A percentile compares a stretch with the other conserved stretches of the same genome.
phyloP scores from a whole-genome alignment of 768 basidiomycete genomes.

The Suillus occidentalis region DNA sequence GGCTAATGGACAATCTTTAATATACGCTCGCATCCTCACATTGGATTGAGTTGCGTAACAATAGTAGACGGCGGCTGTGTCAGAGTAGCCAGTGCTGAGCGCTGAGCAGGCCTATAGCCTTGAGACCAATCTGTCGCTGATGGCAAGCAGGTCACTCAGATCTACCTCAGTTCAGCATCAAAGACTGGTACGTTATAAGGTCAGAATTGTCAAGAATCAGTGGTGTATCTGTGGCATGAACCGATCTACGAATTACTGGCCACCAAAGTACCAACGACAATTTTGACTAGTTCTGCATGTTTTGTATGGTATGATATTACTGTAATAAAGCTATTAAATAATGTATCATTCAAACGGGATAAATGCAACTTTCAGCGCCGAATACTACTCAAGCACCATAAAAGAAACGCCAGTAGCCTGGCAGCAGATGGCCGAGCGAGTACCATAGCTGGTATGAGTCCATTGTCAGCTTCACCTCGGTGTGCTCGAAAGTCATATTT shows the following conservation, averaged over 20 bases:
- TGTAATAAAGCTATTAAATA: not conserved
- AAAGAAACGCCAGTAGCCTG: constrained; percentile 37
- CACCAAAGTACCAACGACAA: no score
- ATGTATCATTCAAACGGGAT: not conserved
- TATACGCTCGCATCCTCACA: no score
- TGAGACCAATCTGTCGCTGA: no score
- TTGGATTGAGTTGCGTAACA: not conserved
- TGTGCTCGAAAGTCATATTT: not conserved
- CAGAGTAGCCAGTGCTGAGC: not conserved
- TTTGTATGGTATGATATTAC: no score
- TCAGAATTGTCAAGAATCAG: no score
- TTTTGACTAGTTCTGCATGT: no score
- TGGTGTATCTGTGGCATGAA: no score
- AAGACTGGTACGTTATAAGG: no score
- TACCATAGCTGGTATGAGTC: constrained; percentile 31
- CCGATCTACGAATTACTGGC: no score
- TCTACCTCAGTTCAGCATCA: no score
- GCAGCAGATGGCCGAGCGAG: constrained; percentile 33
- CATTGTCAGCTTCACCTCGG: not conserved
- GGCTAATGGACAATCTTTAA: not conserved
- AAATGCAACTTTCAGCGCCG: not conserved
- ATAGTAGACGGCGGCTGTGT: not conserved
- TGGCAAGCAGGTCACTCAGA: no score
- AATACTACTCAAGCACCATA: constrained; percentile 16
- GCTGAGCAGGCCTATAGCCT: no score